Evolutionary conservation across 1,139 yeast species (phyloP).

Genomic region (Debaryomycetaceae sp.): DNA sequence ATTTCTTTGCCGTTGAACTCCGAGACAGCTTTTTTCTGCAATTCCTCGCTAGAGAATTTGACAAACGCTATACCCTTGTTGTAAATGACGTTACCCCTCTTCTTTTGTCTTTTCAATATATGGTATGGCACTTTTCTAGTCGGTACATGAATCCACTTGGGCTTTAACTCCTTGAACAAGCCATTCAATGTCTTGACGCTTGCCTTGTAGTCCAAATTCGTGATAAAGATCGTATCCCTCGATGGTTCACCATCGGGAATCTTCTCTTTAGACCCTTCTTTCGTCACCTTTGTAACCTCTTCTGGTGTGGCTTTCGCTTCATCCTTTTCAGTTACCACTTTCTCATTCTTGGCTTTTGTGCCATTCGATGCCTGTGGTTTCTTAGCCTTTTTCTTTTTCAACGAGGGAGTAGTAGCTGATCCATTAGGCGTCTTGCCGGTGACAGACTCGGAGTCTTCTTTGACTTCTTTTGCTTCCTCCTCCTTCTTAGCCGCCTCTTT

Average conservation of each 20-base stretch:
- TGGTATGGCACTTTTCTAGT: constrained; percentile 41
- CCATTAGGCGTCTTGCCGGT: constrained; percentile 2
- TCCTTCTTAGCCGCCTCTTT: constrained; percentile 18
- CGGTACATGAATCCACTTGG: constrained; percentile 59
- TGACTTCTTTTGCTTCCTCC: constrained; percentile 13
- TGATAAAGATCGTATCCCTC: constrained; percentile 52
- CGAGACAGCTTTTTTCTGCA: constrained; percentile 47
- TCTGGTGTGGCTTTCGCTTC: constrained; percentile 5
- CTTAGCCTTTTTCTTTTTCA: constrained; percentile 1
- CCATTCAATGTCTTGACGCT: constrained; percentile 41
- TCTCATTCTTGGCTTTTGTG: constrained; percentile 8
- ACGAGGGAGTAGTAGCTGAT: not conserved
- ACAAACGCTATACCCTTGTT: constrained; percentile 67
- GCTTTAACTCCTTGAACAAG: constrained; percentile 45
- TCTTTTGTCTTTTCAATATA: constrained; percentile 36
- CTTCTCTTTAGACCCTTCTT: constrained; percentile 12
- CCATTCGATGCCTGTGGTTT: constrained; percentile 3
- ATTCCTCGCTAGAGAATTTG: constrained; percentile 45
- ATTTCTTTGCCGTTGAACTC: constrained; percentile 51
- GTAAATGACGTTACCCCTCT: constrained; percentile 38
- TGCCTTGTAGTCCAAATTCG: constrained; percentile 52
- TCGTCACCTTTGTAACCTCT: constrained; percentile 11
- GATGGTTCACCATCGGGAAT: constrained; percentile 56
- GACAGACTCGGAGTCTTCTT: constrained; percentile 3
- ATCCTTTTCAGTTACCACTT: constrained; percentile 7